Base-by-base conservation (phyloP, 345 rosid genomes). In the Gossypium stocksii region DNA sequence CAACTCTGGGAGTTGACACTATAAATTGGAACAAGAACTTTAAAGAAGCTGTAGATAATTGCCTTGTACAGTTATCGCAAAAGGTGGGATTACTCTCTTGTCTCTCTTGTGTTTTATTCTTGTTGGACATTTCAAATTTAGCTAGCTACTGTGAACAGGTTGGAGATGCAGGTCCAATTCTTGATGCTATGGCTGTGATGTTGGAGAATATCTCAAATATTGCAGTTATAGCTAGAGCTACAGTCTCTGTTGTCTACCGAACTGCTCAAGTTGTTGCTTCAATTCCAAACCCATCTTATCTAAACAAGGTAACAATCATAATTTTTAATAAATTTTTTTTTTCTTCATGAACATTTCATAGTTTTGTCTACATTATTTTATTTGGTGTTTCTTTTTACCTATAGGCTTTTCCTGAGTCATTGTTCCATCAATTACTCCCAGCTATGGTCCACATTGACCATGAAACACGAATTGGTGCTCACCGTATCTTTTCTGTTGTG, bases 371-470 rank as follows among this genome's bases (percentile, higher is more conserved):
- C 58, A 64, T 45, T 78, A 53, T 43, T 45, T 14, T 51, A 43
- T 72, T 65, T 68, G 58, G 78, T 20, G 3, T 76, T 71, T 74
- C 62, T 67, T 77, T 25, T 52, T 78, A 62, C 56, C 73, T 76
- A 61, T 79, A 96, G 99, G 89, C 97, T 77, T 96, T 93, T 71
- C 97, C 98, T 0, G 99, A 93, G 85, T 87, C 97, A 84, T 85
- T 96, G 77, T 96, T 96, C 82, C 93, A 93, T 85, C 97, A 93
- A 75, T 81, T 96, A 82, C 93, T 96, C 73, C 92, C 89, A 77
- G 93, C 90, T 53, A 91, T 96, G 99, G 91, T 93, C 82, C 97
- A 93, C 82, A 94, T 94, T 74, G 99, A 96, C 76, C 94, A 85
- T 80, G 94, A 90, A 86, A 88, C 97, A 56, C 84, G 97, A 79